Conservation (phyloP, 176 grass and related monocot species). For the Dendrocalamus sinicus region DNA sequence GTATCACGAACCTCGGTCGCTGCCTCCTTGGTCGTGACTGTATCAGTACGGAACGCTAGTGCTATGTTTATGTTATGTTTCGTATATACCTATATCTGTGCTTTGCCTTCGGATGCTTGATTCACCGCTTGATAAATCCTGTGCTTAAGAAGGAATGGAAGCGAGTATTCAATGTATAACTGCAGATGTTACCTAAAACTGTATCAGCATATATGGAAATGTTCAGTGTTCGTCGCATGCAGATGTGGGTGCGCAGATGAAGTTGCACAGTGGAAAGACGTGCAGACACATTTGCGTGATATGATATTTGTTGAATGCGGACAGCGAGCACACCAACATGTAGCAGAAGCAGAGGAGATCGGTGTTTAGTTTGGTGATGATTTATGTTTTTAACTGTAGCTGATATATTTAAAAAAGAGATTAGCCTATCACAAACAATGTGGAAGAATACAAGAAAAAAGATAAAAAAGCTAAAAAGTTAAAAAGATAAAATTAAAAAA, state of each 20-base stretch:
- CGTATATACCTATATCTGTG: slow-evolving; percentile 15
- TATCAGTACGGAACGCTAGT: background rate
- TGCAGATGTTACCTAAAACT: background rate
- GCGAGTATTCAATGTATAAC: background rate
- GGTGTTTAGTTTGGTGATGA: too few species aligned
- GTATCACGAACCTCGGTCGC: slow-evolving; percentile 15
- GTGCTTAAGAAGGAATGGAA: background rate
- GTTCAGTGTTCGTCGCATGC: background rate
- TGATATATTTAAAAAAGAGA: too few species aligned
- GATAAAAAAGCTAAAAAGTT: too few species aligned
- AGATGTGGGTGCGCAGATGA: background rate
- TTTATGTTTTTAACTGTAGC: too few species aligned
- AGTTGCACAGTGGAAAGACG: background rate
- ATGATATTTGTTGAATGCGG: background rate
- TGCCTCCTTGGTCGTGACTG: slow-evolving; percentile 28
- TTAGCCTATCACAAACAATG: too few species aligned
- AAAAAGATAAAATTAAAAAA: too few species aligned
- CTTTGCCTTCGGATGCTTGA: background rate
- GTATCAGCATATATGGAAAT: background rate
- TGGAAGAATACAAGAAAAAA: too few species aligned
- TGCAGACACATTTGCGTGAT: too few species aligned
- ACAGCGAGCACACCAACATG: background rate
- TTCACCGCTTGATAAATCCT: background rate
- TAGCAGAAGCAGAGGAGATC: background rate
- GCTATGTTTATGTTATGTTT: slow-evolving; percentile 18